phyloP scores from a whole-genome alignment of 176 grass and related monocot genomes.

The Lolium perenne region DNA sequence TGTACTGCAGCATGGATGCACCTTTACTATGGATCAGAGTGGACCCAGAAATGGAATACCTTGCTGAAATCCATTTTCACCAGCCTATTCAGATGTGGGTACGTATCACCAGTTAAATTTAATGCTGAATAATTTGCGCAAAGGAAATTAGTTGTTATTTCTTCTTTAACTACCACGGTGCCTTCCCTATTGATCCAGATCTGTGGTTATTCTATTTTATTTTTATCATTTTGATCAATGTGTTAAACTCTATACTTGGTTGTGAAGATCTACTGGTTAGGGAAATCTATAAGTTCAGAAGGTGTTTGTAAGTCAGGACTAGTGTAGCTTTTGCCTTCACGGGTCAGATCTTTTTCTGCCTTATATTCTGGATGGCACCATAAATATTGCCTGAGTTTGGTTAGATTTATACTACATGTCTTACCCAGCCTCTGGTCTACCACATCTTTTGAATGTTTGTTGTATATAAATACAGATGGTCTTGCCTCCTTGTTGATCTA shows the following conservation, averaged over 20 bases:
- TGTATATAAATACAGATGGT: conserved; percentile 10
- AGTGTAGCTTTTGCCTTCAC: neutral
- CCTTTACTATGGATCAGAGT: conserved; percentile 94
- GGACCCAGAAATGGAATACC: conserved; percentile 98
- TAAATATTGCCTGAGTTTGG: conserved; percentile 2
- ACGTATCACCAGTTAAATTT: conserved; percentile 43
- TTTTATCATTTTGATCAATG: neutral
- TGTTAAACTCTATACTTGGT: conserved; percentile 1
- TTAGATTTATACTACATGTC: neutral
- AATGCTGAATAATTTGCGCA: conserved; percentile 19
- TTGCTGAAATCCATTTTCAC: conserved; percentile 95
- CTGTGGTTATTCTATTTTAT: neutral
- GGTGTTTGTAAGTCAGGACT: neutral
- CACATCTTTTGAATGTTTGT: neutral
- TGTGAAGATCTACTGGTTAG: neutral
- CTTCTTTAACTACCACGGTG: conserved; percentile 10
- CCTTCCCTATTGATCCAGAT: conserved; percentile 17
- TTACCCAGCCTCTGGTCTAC: neutral
- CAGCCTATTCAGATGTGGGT: conserved; percentile 99
- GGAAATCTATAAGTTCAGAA: neutral
- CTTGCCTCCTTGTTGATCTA: neutral
- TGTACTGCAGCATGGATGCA: conserved; percentile 74
- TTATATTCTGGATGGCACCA: neutral
- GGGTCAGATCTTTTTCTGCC: neutral
- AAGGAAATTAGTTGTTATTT: conserved; percentile 2